Evolutionary conservation across 1,284 basidiomycete genomes (phyloP), one percentile per base, ranked within the genome.

Genomic region (Leccinum pachyderme): DNA sequence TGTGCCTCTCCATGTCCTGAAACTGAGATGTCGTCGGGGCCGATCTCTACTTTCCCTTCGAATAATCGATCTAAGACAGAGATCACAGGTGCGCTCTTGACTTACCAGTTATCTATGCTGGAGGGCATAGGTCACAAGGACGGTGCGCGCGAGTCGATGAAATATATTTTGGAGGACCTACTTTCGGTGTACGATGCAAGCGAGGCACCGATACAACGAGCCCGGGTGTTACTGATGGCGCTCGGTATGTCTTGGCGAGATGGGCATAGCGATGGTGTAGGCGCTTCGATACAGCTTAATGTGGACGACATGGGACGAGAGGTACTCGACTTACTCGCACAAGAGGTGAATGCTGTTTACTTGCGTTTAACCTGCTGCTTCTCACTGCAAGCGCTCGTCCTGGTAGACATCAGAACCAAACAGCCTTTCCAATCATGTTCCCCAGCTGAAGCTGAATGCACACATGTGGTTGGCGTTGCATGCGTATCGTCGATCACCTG

Each of bases 391-490:
- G 27, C 28, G 7, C 45, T 27, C 9, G 2, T 29, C 13, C 24
- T 33, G 9, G 55, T 47, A 83, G 81, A 62, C 69, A n/a, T 54
- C 75, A 1, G 75, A 72, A 0, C 62, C 72, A 15, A 82, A 84
- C 60, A 50, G 49, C 1, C 67, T 84, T 6, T 64, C 67, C 4
- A 63, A 58, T 6, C 79, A 78, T 54, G 63, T 72, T 33, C 60
- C 68, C 2, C 81, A 85, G 62, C 81, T 84, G 57, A 75, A 70
- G 31, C 75, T 80, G 2, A 69, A 76, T 2, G 71, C 75, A 2
- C 78, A 85, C 59, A 73, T 89, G n/a, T 89, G 86, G 86, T 67
- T 81, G 39, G 81, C 82, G 1, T 68, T 90, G 12, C 83, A 87
- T 61, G 77, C 79, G 2, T 87, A 90, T 66, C 77, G 80, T 18